Conservation (phyloP, 192 early-diverging fungal species). For the Podochytrium sp. region DNA sequence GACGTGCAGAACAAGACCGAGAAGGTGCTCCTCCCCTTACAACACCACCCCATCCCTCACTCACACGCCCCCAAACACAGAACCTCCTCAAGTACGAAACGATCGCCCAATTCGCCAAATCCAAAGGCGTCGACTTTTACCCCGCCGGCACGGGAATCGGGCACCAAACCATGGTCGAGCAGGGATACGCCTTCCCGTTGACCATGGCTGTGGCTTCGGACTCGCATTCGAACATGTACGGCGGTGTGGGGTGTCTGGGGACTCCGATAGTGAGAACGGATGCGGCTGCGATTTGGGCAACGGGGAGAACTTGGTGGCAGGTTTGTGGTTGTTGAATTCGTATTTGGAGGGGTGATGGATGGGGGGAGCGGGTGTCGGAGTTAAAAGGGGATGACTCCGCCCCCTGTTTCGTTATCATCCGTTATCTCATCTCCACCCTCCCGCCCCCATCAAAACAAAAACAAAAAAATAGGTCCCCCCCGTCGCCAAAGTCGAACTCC, state of each 20-base stretch:
- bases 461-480: conserved; percentile 60
- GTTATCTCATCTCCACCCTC: neutral
- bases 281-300: conserved; percentile 98
- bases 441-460: neutral
- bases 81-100: conserved; percentile 85
- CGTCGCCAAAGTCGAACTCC: conserved; percentile 87
- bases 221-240: conserved; percentile 99
- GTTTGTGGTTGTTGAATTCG: too few species aligned
- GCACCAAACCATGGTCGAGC: conserved; percentile 97
- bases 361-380: too few species aligned
- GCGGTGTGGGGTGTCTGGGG: conserved; percentile 92
- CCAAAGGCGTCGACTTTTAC: conserved; percentile 87
- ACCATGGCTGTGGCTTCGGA: conserved; percentile 96
- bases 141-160: conserved; percentile 97
- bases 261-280: conserved; percentile 98
- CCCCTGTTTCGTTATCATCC: too few species aligned
- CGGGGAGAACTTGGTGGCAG: conserved; percentile 98
- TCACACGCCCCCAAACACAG: conserved; percentile 31
- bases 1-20: conserved; percentile 97
- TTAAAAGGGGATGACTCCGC: too few species aligned
- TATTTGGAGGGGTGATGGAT: too few species aligned
- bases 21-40: conserved; percentile 50
- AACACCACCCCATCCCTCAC: neutral
- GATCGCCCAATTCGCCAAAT: conserved; percentile 82
- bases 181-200: conserved; percentile 93